phyloP scores from a whole-genome alignment of 2,329 filamentous ascomycete genomes.

The Aspergillus hiratsukae region DNA sequence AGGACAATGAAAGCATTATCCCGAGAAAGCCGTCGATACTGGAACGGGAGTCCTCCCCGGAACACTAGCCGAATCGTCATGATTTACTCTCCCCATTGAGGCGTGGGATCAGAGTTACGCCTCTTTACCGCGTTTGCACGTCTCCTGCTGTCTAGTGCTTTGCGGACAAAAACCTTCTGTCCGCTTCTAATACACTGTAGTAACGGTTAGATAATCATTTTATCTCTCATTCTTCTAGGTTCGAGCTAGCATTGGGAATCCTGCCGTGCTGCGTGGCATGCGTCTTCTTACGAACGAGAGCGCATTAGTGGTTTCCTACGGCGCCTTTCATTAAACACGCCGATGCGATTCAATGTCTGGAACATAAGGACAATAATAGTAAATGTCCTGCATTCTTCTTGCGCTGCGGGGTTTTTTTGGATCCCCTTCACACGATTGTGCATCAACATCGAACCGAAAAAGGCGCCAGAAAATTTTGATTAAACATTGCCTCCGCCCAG shows the following conservation, averaged over 20 bases:
- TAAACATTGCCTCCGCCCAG: constrained; percentile 11
- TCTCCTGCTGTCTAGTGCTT: background rate
- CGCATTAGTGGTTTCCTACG: constrained; percentile 16
- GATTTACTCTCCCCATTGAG: constrained; percentile 13
- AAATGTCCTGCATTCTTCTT: constrained; percentile 6
- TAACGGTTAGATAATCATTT: background rate
- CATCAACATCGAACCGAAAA: background rate
- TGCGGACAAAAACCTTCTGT: background rate
- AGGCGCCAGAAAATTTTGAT: constrained; percentile 1
- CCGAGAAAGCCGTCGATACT: constrained; percentile 14
- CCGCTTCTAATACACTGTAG: background rate
- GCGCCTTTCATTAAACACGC: background rate
- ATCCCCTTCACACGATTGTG: background rate
- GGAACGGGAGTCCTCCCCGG: constrained; percentile 5
- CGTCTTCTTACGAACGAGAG: constrained; percentile 8
- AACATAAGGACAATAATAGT: background rate
- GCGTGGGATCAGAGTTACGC: background rate
- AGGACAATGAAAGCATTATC: background rate
- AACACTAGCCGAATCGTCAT: constrained; percentile 14
- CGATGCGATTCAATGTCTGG: background rate
- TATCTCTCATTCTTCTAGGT: background rate
- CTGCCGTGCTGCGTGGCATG: constrained; percentile 8
- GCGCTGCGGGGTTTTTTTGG: constrained; percentile 8
- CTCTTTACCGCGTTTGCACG: background rate
- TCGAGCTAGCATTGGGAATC: background rate